phyloP scores from a whole-genome alignment of 2,329 filamentous ascomycete species.

The Fusarium multiceps region DNA sequence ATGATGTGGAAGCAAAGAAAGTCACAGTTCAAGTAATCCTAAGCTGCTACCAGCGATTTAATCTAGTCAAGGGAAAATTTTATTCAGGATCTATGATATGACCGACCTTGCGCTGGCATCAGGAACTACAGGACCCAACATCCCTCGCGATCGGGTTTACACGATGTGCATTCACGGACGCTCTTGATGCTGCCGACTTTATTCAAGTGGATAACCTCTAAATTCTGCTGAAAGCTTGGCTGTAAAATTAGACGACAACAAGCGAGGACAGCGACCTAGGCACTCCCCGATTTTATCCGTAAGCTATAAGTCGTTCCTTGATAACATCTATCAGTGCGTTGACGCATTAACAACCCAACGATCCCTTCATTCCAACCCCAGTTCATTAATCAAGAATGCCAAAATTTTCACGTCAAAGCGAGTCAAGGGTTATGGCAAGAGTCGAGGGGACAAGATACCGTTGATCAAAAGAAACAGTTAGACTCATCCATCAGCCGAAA shows the following conservation, averaged over 20 bases:
- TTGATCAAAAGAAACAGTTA: background rate
- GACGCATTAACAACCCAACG: background rate
- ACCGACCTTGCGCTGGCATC: too few relatives aligned
- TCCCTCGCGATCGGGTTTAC: too few relatives aligned
- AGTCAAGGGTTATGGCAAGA: too few relatives aligned
- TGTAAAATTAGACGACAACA: background rate
- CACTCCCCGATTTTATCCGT: background rate
- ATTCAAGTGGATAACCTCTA: background rate
- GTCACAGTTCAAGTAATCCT: too few relatives aligned
- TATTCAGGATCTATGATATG: too few relatives aligned
- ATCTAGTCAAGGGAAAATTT: too few relatives aligned
- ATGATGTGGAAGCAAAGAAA: too few relatives aligned
- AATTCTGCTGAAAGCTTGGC: background rate
- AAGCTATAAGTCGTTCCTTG: background rate
- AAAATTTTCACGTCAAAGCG: conserved; percentile 4
- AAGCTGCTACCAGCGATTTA: too few relatives aligned
- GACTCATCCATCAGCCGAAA: background rate
- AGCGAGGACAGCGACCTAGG: rapidly evolving
- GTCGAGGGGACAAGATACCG: too few relatives aligned
- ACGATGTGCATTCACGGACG: rapidly evolving
- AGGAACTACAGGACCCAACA: too few relatives aligned
- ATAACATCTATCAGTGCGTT: background rate
- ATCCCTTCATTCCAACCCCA: background rate
- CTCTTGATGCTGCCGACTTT: too few relatives aligned
- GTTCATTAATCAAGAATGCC: background rate